Conservation (phyloP, 352 stramenopile species). For the Pythium sukuiense region DNA sequence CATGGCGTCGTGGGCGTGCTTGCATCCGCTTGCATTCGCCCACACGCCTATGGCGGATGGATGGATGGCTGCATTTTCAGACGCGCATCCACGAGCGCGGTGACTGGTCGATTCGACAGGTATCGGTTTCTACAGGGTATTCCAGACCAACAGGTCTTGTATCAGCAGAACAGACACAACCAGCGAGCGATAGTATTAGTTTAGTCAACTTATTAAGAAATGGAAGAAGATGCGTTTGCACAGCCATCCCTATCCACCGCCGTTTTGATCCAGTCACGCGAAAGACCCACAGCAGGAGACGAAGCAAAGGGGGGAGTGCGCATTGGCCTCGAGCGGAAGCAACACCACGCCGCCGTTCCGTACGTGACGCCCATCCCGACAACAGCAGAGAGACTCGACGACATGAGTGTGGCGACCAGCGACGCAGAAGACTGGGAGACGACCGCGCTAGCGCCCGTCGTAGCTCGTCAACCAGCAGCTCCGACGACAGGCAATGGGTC, state of each 20-base stretch:
- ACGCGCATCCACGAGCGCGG: neutral
- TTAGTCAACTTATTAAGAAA: slow-evolving; percentile 34
- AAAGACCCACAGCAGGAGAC: neutral
- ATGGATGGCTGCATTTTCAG: slow-evolving; percentile 4
- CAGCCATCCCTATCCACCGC: neutral
- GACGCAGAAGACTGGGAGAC: slow-evolving; percentile 26
- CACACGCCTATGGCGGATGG: neutral
- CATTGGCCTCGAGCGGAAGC: neutral
- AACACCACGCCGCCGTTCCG: neutral
- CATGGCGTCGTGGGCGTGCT: neutral
- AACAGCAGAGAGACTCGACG: neutral
- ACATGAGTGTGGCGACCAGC: slow-evolving; percentile 18
- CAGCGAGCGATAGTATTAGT: slow-evolving; percentile 24
- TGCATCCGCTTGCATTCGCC: neutral
- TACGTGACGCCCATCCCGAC: neutral
- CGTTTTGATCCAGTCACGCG: slow-evolving; percentile 32
- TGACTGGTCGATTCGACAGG: neutral
- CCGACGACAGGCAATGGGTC: neutral
- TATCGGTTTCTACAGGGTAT: slow-evolving; percentile 17
- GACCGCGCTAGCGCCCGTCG: slow-evolving; percentile 6
- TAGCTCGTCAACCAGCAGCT: slow-evolving; percentile 1
- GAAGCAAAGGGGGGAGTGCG: neutral
- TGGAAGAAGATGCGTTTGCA: slow-evolving; percentile 26
- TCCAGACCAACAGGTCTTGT: neutral
- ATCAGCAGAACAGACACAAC: neutral